These are phyloP conservation scores for Cairneyella variabilis DNA, from an alignment of 495 filamentous ascomycete species.

Conservation along the genomic window DNA sequence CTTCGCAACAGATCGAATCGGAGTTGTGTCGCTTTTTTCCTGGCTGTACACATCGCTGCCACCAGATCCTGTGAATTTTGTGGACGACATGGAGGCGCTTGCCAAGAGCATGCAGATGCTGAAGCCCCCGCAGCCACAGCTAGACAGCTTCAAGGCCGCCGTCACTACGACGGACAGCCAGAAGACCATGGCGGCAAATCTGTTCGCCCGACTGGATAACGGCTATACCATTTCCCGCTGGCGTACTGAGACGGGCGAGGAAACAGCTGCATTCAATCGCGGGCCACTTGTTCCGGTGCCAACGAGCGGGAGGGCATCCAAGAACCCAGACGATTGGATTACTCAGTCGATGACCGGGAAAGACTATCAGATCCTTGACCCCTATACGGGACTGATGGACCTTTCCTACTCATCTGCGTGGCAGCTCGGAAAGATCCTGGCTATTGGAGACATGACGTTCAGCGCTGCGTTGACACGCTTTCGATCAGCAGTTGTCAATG, in stretches of 20 bases:
- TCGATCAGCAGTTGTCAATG: no score
- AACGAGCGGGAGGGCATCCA: not conserved
- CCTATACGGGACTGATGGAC: slow-evolving; percentile 33
- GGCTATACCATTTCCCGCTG: slow-evolving; percentile 39
- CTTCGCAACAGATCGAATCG: slow-evolving; percentile 23
- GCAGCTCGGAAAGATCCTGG: slow-evolving; percentile 30
- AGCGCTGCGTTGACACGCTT: slow-evolving; percentile 26
- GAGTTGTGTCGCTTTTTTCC: slow-evolving; percentile 35
- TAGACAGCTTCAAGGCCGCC: not conserved
- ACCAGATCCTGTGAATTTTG: slow-evolving; percentile 29
- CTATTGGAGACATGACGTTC: slow-evolving; percentile 29
- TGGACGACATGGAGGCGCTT: slow-evolving; percentile 23
- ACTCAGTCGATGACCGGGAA: not conserved
- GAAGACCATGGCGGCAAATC: not conserved
- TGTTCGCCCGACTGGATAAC: slow-evolving; percentile 24
- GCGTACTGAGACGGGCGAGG: slow-evolving; percentile 37
- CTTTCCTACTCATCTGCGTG: slow-evolving; percentile 23
- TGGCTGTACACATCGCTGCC: slow-evolving; percentile 45
- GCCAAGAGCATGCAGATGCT: slow-evolving; percentile 8
- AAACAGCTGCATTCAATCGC: slow-evolving; percentile 34
- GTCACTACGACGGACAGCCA: no score
- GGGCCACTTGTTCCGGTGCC: slow-evolving; percentile 36
- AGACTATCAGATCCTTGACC: slow-evolving; percentile 44
- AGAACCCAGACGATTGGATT: not conserved
- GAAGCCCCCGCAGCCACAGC: not conserved